Evolutionary conservation across 106 monocot species (phyloP), one percentile per base, ranked within the genome.

Genomic region (Acorus gramineus): DNA sequence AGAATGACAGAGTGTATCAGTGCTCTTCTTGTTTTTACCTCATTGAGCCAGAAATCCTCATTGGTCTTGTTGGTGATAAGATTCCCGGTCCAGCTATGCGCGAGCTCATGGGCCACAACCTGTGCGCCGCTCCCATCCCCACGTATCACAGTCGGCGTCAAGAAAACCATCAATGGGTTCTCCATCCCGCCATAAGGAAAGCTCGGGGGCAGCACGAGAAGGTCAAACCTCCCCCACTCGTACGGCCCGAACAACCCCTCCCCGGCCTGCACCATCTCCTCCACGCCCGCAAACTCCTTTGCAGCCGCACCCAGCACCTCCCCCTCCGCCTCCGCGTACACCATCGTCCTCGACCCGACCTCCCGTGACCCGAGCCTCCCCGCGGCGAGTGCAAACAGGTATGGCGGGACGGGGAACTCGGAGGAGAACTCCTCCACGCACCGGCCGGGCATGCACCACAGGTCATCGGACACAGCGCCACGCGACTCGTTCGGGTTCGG

Each of bases 171-270:
- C 61, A 78, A 70, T 2, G 95, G 95, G 66, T 96, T 96, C 84
- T 96, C 95, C 95, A 96, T 96, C 46, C 95, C 95, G 2, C 87
- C 95, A 44, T 87, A 96, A 0, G 95, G 95, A 63, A 96, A 96
- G 70, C 95, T 96, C 61, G 80, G 78, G 0, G 95, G 95, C 59
- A 96, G 62, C 60, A 96, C 90, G 47, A 96, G 67, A 49, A 96
- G 59, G 62, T 96, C 95, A 42, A 96, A 96, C 52, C 95, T 74
- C 65, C 85, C 95, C 95, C 95, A 96, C 62, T 96, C 90, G 53
- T 96, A 96, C 12, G 66, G 71, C 60, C 95, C 95, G 28, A 96
- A 96, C 48, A 96, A 59, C 47, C 54, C 45, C 80, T 96, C 95
- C 52, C 90, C 95, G 4, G 72, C 83, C 66, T 65, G 59, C 44